Conservation (phyloP, 176 grass and related monocot genomes). For the Carex myosuroides region DNA sequence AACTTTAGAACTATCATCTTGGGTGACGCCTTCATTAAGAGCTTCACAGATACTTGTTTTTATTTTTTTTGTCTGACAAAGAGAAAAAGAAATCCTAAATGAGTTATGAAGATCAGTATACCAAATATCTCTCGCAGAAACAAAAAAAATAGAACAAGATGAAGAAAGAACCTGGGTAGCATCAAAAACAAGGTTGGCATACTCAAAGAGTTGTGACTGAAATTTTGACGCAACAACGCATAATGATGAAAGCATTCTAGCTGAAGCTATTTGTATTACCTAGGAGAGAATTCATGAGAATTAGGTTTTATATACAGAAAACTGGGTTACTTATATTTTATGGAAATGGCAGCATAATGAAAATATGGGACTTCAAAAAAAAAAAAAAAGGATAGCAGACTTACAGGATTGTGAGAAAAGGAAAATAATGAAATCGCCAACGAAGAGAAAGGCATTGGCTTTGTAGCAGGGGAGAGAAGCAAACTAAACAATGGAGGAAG, state of each 20-base stretch:
- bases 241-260: constrained; percentile 55
- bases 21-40: constrained; percentile 42
- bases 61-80: constrained; percentile 45
- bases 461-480: constrained; percentile 58
- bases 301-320: constrained; percentile 17
- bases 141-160: background rate
- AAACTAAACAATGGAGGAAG: constrained; percentile 60
- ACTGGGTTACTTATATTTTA: background rate
- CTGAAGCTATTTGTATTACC: constrained; percentile 63
- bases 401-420: constrained; percentile 48
- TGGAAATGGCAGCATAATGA: background rate
- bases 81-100: constrained; percentile 2
- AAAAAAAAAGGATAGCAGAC: constrained; percentile 8
- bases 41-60: constrained; percentile 38
- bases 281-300: constrained; percentile 25
- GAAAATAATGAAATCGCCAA: constrained; percentile 52
- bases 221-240: constrained; percentile 58
- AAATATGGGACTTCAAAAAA: background rate
- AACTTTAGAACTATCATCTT: constrained; percentile 35
- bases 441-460: constrained; percentile 69
- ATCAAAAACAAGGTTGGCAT: constrained; percentile 56
- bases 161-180: constrained; percentile 48
- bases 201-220: constrained; percentile 52
- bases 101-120: background rate
- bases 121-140: background rate